Percentiles rank a stretch among this genome's conserved stretches.
phyloP scores from a whole-genome alignment of 257 asterid species.

The Craterostigma plantagineum region DNA sequence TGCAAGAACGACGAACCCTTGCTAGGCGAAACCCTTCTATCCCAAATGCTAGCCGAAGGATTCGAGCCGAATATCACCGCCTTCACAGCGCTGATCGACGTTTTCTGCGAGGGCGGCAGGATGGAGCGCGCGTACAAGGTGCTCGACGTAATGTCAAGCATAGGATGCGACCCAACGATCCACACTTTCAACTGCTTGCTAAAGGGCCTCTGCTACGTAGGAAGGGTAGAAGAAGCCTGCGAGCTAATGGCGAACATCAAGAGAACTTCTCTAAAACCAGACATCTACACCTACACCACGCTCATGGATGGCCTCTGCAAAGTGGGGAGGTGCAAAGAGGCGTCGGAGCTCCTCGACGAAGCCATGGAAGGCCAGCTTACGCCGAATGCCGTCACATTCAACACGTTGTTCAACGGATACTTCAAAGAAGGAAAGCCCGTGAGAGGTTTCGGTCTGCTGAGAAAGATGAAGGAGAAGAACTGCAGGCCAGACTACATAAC shows the following conservation, averaged over 20 bases:
- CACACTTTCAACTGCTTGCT: conserved; percentile 59
- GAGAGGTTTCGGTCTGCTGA: conserved; percentile 34
- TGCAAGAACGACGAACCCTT: conserved; percentile 31
- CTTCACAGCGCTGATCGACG: conserved; percentile 41
- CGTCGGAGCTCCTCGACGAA: conserved; percentile 41
- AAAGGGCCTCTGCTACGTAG: conserved; percentile 80
- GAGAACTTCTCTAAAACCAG: conserved; percentile 28
- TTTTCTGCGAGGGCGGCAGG: conserved; percentile 38
- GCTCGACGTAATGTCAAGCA: conserved; percentile 35
- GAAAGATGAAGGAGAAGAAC: conserved; percentile 27
- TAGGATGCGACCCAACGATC: conserved; percentile 54
- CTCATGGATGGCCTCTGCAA: conserved; percentile 75
- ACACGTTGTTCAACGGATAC: conserved; percentile 55
- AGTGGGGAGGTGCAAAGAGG: conserved; percentile 67
- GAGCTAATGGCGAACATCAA: conserved; percentile 27
- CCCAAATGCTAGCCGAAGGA: conserved; percentile 27
- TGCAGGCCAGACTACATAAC: conserved; percentile 48
- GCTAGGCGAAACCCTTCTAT: conserved; percentile 23
- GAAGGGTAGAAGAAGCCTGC: conserved; percentile 61
- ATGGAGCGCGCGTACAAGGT: conserved; percentile 33
- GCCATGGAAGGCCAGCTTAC: conserved; percentile 26
- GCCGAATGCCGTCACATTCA: conserved; percentile 47
- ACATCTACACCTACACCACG: conserved; percentile 51
- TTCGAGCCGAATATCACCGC: conserved; percentile 38
- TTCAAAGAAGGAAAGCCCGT: conserved; percentile 65